phyloP scores from a whole-genome alignment of 306 rosid species.

The Carpinus fangiana region DNA sequence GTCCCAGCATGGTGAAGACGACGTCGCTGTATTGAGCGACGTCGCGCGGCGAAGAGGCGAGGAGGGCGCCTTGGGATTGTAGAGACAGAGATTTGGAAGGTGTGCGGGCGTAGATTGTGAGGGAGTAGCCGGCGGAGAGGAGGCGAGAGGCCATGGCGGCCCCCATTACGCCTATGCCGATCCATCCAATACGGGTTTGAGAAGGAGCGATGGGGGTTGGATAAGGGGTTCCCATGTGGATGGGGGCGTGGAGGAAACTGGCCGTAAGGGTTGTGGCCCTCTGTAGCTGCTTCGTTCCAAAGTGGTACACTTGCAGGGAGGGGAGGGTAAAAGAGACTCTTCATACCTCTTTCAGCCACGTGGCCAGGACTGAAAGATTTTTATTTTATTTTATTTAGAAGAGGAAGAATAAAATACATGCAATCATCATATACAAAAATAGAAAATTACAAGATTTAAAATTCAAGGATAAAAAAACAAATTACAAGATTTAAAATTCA shows the following conservation, averaged over 20 bases:
- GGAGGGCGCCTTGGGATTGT: slow-evolving; percentile 56
- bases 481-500: too few species aligned
- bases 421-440: too few species aligned
- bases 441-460: too few species aligned
- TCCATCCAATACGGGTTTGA: slow-evolving; percentile 70
- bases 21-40: slow-evolving; percentile 51
- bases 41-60: slow-evolving; percentile 45
- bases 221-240: slow-evolving; percentile 34
- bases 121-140: slow-evolving; percentile 63
- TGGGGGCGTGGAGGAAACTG: neutral
- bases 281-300: too few species aligned
- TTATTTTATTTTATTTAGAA: too few species aligned
- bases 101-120: slow-evolving; percentile 78
- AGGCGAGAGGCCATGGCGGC: slow-evolving; percentile 84
- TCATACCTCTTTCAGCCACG: too few species aligned
- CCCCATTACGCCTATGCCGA: slow-evolving; percentile 86
- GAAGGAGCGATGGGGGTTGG: slow-evolving; percentile 52
- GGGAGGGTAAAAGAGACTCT: too few species aligned
- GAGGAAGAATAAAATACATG: too few species aligned
- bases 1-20: slow-evolving; percentile 72
- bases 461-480: too few species aligned
- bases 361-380: too few species aligned
- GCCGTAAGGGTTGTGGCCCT: neutral
- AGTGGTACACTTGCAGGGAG: too few species aligned
- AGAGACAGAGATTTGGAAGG: slow-evolving; percentile 57